phyloP scores from a whole-genome alignment of 805 yeast species.

The Myxozyma udenii region DNA sequence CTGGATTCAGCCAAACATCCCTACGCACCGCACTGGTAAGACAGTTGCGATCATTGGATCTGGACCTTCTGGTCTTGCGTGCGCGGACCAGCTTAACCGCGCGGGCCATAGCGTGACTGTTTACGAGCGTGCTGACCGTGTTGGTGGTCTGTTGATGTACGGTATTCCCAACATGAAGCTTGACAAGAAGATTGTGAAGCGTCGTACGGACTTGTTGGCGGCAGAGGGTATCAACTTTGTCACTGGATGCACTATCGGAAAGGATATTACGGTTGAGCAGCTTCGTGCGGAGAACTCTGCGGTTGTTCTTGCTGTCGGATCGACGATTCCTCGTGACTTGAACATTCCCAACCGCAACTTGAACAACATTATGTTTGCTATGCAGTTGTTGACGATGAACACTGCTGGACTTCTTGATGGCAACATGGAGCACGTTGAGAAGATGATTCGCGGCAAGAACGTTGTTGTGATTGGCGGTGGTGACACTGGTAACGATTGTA shows the following conservation, averaged over 20 bases:
- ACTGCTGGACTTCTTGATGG: slow-evolving; percentile 79
- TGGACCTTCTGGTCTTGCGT: slow-evolving; percentile 95
- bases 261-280: slow-evolving; percentile 61
- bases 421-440: slow-evolving; percentile 70
- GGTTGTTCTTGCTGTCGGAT: slow-evolving; percentile 87
- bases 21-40: slow-evolving; percentile 77
- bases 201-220: slow-evolving; percentile 84
- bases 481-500: slow-evolving; percentile 98
- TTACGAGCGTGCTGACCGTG: slow-evolving; percentile 89
- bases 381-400: slow-evolving; percentile 84
- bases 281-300: slow-evolving; percentile 69
- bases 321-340: slow-evolving; percentile 94
- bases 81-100: slow-evolving; percentile 94
- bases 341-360: slow-evolving; percentile 90
- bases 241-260: slow-evolving; percentile 77
- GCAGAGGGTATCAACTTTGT: slow-evolving; percentile 86
- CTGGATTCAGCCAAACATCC: slow-evolving; percentile 87
- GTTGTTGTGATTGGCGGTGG: slow-evolving; percentile 99
- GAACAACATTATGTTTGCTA: slow-evolving; percentile 88
- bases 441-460: slow-evolving; percentile 67
- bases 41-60: slow-evolving; percentile 86
- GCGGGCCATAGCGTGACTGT: slow-evolving; percentile 93
- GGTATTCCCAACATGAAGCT: slow-evolving; percentile 99
- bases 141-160: slow-evolving; percentile 96
- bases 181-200: slow-evolving; percentile 86